phyloP scores from a whole-genome alignment of 2,329 filamentous ascomycete genomes.

The Fusarium virguliforme region DNA sequence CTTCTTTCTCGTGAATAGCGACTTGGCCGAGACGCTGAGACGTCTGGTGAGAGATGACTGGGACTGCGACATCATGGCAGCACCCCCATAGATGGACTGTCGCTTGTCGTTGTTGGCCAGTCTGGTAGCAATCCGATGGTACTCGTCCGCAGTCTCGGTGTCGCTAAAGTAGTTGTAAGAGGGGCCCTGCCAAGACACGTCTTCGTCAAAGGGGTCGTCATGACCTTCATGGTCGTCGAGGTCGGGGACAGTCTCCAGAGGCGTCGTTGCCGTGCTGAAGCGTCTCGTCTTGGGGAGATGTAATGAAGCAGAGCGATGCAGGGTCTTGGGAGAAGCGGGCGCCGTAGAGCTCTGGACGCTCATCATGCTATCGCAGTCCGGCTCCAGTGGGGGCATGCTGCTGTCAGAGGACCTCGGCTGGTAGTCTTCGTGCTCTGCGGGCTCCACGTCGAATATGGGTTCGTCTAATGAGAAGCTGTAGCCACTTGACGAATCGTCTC shows the following conservation, averaged over 20 bases:
- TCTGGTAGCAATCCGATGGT: conserved; percentile 56
- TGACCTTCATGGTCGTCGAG: conserved; percentile 12
- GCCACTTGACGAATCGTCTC: conserved; percentile 48
- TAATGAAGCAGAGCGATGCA: conserved; percentile 32
- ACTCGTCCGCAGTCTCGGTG: conserved; percentile 54
- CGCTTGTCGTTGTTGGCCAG: conserved; percentile 52
- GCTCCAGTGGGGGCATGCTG: conserved; percentile 48
- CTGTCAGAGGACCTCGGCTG: conserved; percentile 41
- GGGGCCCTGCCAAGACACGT: conserved; percentile 33
- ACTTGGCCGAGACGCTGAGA: conserved; percentile 50
- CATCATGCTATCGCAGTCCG: conserved; percentile 46
- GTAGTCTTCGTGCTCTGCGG: conserved; percentile 27
- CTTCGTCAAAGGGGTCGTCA: conserved; percentile 40
- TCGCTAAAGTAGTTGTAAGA: conserved; percentile 53
- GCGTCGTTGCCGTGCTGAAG: conserved; percentile 25
- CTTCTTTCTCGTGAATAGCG: conserved; percentile 51
- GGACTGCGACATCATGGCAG: conserved; percentile 31
- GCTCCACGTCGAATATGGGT: conserved; percentile 46
- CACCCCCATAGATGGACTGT: conserved; percentile 35
- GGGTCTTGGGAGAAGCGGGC: conserved; percentile 38
- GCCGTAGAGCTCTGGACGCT: conserved; percentile 46
- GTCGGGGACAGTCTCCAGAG: conserved; percentile 31
- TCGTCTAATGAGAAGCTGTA: conserved; percentile 44
- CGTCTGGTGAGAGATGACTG: conserved; percentile 44
- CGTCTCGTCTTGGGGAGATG: conserved; percentile 41